Evolutionary conservation across 129 eudicot genomes (phyloP), one percentile per base, ranked within the genome.

Genomic region (Arctium minus): DNA sequence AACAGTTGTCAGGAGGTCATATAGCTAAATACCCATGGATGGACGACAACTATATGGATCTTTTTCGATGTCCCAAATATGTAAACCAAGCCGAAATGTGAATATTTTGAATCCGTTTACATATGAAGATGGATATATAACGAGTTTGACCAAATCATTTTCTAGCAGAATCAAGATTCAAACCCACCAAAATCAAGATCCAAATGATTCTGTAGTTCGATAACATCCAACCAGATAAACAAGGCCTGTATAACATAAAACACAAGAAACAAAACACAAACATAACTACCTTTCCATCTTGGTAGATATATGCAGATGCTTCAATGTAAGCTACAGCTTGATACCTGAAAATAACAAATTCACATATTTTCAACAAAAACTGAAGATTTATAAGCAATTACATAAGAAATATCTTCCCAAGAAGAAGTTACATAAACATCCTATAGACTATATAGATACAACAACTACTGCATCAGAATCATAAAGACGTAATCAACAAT

Each of bases 251-350:
- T 37, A 79, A 78, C 46, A 40, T 40, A 22, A 40, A 44, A 44
- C 50, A 44, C 50, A 17, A 62, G 68, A 75, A 13, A 30, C 5
- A 46, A 80, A 2, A 38, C 2, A 74, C 15, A 73, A 77, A 27
- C 8, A 46, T 37, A 46, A 80, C 12, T 74, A 93, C 99, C 98
- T 93, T 96, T 85, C 98, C 99, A 80, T 96, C 98, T 89, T 96
- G 99, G 88, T 96, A 96, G 80, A 96, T 96, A 87, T 91, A 91
- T 69, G 99, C 99, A 72, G 98, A 91, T 44, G 97, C 99, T 90
- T 96, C 98, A 83, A 96, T 93, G 83, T 93, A 93, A 27, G 99
- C 99, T 36, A 93, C 98, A 74, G 99, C 98, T 84, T 96, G 98
- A 89, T 96, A 96, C 90, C 99, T 96, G 88, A 78, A 85, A 70